Conservation (phyloP, 1,284 basidiomycete genomes). For the Melanopsichium pennsylvanicum region DNA sequence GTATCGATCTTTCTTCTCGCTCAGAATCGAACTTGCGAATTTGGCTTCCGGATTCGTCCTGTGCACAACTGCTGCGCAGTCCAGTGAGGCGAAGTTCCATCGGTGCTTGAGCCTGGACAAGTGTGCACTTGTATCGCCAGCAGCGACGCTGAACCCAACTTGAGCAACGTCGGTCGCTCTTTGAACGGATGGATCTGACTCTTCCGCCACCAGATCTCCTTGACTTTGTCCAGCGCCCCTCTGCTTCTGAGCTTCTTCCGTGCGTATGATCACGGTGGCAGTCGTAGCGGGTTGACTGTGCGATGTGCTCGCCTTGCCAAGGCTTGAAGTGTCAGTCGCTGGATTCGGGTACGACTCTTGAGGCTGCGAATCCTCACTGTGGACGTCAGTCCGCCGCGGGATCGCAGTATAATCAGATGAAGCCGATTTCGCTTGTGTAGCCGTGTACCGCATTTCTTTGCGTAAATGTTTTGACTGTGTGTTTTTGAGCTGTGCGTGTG, state of each 20-base stretch:
- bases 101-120: constrained; percentile 59
- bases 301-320: not conserved
- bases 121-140: constrained; percentile 38
- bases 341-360: not conserved
- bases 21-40: constrained; percentile 82
- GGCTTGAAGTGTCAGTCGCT: not conserved
- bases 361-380: not conserved
- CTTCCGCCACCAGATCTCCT: not conserved
- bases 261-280: not conserved
- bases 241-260: not conserved
- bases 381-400: not conserved
- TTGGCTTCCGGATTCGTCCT: constrained; percentile 82
- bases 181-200: not conserved
- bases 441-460: not conserved
- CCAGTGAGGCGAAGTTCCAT: constrained; percentile 91
- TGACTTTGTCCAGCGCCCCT: not conserved
- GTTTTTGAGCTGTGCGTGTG: not conserved
- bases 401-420: not conserved
- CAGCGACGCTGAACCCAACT: constrained; percentile 19
- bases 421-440: not conserved
- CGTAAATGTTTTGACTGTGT: not conserved
- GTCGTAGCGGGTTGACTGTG: not conserved
- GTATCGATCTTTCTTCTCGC: constrained; percentile 90
- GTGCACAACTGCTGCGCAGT: constrained; percentile 92
- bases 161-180: not conserved